Base-by-base conservation (phyloP, 2,329 filamentous ascomycete species). In the Penicillium olsonii region DNA sequence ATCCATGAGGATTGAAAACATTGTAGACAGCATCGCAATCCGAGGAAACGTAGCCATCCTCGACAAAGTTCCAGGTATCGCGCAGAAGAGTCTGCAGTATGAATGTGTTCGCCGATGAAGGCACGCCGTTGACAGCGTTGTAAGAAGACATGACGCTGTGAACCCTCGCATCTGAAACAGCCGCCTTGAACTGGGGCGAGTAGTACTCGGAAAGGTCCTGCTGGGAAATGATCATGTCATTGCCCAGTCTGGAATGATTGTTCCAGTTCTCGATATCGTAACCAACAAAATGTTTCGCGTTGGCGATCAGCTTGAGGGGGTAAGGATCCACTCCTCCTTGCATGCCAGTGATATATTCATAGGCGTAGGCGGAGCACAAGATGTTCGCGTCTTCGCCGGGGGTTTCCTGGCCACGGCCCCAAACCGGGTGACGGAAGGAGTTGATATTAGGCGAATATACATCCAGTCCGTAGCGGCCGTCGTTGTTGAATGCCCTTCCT, bases 191-290 rank as follows among this genome's bases (percentile, higher is more conserved):
- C 0, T 84, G 78, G 1, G 82, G 84, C 34, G 86, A 75, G 60
- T 86, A 88, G 68, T 87, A 88, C 58, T 87, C 85, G 0, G 79
- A 76, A 4, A 88, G 69, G 52, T 89, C 85, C 56, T 87, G 85
- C 41, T 75, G 70, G 9, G 75, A 73, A 50, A 85, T 79, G 11
- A 5, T 59, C 56, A 83, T 77, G 61, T 86, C 75, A 52, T 83
- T 85, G 14, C 76, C 75, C 18, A 62, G 78, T 10, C 79, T 70
- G n/a, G 67, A 68, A 19, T 72, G 63, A 2, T 67, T 66, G 26
- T 67, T 61, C 68, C 76, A 78, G 50, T 64, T 65, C 58, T 84
- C 81, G 2, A 82, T 63, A 60, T 84, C 81, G 56, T 84, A 83
- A 0, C 75, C 82, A 0, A 79, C 80, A 48, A 73, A 84, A 61